Evolutionary conservation across 2,329 filamentous ascomycete genomes (phyloP).

Genomic region (Fusarium bulbicola): DNA sequence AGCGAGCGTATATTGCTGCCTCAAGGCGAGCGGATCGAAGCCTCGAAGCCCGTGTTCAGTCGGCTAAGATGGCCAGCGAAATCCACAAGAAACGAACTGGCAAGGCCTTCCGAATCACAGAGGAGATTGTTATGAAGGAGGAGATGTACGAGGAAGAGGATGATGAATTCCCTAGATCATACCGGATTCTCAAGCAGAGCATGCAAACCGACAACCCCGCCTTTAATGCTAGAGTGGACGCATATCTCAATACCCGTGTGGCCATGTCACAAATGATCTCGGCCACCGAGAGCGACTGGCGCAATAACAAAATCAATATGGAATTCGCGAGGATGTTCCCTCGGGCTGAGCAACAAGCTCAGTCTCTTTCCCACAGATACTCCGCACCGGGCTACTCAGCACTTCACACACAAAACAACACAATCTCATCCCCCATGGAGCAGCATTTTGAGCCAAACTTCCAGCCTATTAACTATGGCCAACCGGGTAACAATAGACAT

Average conservation of each 20-base stretch:
- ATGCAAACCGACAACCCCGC: conserved; percentile 68
- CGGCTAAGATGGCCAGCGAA: conserved; percentile 86
- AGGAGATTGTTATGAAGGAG: conserved; percentile 87
- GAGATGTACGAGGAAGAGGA: conserved; percentile 98
- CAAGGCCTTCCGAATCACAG: conserved; percentile 80
- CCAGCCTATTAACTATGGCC: conserved; percentile 38
- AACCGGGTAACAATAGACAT: conserved; percentile 1
- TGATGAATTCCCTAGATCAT: conserved; percentile 76
- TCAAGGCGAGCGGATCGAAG: conserved; percentile 87
- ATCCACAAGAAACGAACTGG: conserved; percentile 91
- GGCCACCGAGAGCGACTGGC: conserved; percentile 50
- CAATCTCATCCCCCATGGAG: conserved; percentile 25
- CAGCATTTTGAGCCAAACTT: conserved; percentile 36
- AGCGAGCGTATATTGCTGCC: conserved; percentile 90
- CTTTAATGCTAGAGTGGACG: conserved; percentile 69
- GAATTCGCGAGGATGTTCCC: conserved; percentile 59
- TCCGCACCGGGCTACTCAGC: conserved; percentile 30
- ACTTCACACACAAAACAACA: conserved; percentile 10
- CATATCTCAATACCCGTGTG: conserved; percentile 54
- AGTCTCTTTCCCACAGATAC: conserved; percentile 38
- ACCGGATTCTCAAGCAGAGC: conserved; percentile 69
- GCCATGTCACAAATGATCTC: conserved; percentile 54
- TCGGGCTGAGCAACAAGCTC: conserved; percentile 43
- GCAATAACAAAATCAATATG: conserved; percentile 57
- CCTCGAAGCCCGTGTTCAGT: conserved; percentile 87